These are phyloP conservation scores for Obba rivulosa DNA, from an alignment of 768 basidiomycete species.

Conservation along the genomic window DNA sequence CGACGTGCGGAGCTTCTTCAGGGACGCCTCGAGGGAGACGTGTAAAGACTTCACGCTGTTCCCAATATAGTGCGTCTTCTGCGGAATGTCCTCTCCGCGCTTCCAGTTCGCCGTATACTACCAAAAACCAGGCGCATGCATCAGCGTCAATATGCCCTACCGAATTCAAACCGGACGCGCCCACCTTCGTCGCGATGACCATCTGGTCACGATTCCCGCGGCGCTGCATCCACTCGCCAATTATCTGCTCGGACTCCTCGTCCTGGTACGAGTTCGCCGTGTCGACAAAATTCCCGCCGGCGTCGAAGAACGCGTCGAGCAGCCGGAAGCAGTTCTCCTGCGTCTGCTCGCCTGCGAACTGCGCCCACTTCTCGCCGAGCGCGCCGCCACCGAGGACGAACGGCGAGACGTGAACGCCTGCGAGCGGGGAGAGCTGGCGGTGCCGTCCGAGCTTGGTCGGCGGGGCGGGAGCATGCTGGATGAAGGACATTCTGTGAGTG, in stretches of 20 bases:
- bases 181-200: conserved; percentile 37
- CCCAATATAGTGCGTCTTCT: conserved; percentile 36
- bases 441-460: neutral
- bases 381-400: conserved; percentile 33
- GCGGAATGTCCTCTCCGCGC: conserved; percentile 13
- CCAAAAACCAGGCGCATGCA: neutral
- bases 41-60: conserved; percentile 33
- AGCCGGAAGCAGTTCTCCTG: conserved; percentile 34
- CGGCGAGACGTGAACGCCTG: conserved; percentile 12
- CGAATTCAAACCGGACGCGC: conserved; percentile 11
- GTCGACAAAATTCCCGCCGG: conserved; percentile 45
- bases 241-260: conserved; percentile 29
- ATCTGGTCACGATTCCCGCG: conserved; percentile 38
- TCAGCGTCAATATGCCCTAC: neutral
- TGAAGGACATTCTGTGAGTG: too few relatives aligned
- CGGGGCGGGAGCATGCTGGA: neutral
- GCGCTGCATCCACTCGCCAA: conserved; percentile 42
- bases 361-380: conserved; percentile 32
- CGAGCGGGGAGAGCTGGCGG: neutral
- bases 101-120: conserved; percentile 26
- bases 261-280: conserved; percentile 38
- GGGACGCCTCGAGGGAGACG: conserved; percentile 28
- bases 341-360: conserved; percentile 25
- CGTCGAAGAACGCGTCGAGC: conserved; percentile 37
- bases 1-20: conserved; percentile 50